A percentile compares a stretch with the other conserved stretches of the same genome.
These are phyloP conservation scores for Arthroderma uncinatum DNA, from an alignment of 2,329 filamentous ascomycete genomes.

Conservation along the genomic window DNA sequence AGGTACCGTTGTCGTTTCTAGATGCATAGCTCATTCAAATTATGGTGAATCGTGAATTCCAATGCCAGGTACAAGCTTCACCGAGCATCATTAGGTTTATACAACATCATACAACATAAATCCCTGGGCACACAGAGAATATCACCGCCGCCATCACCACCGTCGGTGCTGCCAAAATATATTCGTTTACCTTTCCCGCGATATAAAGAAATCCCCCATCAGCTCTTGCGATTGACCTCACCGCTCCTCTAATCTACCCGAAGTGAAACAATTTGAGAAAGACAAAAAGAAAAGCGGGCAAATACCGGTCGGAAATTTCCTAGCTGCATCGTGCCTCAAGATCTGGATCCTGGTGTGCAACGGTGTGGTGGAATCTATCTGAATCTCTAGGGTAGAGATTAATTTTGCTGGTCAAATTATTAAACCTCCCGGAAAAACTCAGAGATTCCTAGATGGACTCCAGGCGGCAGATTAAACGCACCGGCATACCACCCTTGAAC, in stretches of 20 bases:
- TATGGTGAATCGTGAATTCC: background rate
- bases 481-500: background rate
- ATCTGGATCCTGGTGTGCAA: background rate
- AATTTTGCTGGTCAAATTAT: background rate
- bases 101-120: background rate
- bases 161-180: background rate
- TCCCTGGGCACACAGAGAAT: background rate
- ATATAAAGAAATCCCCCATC: background rate
- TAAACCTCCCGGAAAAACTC: background rate
- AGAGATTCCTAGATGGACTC: background rate
- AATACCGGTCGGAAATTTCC: constrained; percentile 2
- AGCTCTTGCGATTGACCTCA: constrained; percentile 3
- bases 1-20: background rate
- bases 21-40: background rate
- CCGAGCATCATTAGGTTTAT: background rate
- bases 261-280: constrained; percentile 4
- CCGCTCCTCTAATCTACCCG: background rate
- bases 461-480: background rate
- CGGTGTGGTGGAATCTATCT: background rate
- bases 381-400: background rate
- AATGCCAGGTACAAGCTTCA: background rate
- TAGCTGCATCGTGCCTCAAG: background rate
- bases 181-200: background rate
- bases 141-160: background rate
- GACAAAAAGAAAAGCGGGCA: constrained; percentile 3